These are phyloP conservation scores for Cercophora sp. DNA, from an alignment of 495 filamentous ascomycete genomes.

Conservation along the genomic window DNA sequence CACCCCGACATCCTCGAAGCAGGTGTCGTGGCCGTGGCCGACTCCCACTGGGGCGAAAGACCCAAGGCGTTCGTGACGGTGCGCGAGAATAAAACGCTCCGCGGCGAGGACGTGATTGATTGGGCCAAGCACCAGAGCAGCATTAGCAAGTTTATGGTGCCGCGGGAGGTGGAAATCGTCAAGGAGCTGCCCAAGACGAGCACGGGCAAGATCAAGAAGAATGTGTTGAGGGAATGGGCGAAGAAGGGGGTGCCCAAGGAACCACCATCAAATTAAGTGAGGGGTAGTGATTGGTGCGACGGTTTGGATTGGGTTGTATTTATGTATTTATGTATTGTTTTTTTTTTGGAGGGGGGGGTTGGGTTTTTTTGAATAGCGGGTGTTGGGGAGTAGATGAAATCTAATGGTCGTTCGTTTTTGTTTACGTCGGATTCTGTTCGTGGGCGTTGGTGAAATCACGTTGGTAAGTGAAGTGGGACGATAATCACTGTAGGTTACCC, in stretches of 20 bases:
- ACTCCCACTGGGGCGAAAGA: conserved; percentile 90
- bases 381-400: too few species aligned
- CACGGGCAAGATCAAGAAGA: conserved; percentile 96
- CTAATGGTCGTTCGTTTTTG: too few species aligned
- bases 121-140: conserved; percentile 77
- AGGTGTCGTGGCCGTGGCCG: conserved; percentile 82
- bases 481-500: too few species aligned
- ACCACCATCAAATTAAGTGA: too few species aligned
- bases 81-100: conserved; percentile 55
- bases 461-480: too few species aligned
- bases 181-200: conserved; percentile 89
- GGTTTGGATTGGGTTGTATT: too few species aligned
- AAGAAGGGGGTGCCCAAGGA: conserved; percentile 42
- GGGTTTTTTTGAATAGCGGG: too few species aligned
- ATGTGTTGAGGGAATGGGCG: conserved; percentile 83
- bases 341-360: too few species aligned
- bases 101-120: conserved; percentile 68
- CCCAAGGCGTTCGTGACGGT: conserved; percentile 92
- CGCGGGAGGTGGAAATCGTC: conserved; percentile 86
- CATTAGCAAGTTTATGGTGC: conserved; percentile 95
- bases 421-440: too few species aligned
- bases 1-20: conserved; percentile 89
- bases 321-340: too few species aligned
- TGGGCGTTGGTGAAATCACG: too few species aligned
- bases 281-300: neutral